These are phyloP conservation scores for Blastobotrys indianensis DNA, from an alignment of 1,139 yeast genomes.

Conservation along the genomic window DNA sequence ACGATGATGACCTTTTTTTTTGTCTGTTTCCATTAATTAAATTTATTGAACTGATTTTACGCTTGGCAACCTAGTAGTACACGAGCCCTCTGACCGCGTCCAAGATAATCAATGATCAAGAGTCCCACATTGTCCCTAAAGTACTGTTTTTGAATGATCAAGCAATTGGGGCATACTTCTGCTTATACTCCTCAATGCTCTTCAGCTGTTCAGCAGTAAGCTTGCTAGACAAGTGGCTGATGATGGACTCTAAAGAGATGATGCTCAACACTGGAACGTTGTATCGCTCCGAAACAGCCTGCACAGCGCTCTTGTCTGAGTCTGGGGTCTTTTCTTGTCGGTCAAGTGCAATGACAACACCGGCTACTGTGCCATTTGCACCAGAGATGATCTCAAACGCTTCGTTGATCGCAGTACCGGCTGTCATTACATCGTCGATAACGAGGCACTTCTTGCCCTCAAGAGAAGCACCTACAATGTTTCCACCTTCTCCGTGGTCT, in stretches of 20 bases:
- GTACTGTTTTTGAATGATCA: background rate
- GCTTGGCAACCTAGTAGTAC: background rate
- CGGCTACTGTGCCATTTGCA: slow-evolving; percentile 72
- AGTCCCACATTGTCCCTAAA: background rate
- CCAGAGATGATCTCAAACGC: slow-evolving; percentile 73
- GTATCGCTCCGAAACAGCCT: slow-evolving; percentile 64
- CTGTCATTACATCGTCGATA: slow-evolving; percentile 96
- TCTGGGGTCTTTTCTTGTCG: slow-evolving; percentile 85
- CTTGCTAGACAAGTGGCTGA: slow-evolving; percentile 50
- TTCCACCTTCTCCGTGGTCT: slow-evolving; percentile 98
- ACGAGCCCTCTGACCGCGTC: no score
- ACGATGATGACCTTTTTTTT: background rate
- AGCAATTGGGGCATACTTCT: slow-evolving; percentile 24
- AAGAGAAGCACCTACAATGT: slow-evolving; percentile 78
- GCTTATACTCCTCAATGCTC: slow-evolving; percentile 33
- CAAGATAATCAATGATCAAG: no score
- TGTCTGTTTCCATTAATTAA: background rate
- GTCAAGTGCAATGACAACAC: slow-evolving; percentile 85
- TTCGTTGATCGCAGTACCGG: slow-evolving; percentile 96
- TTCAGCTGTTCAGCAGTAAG: slow-evolving; percentile 38
- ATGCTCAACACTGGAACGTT: slow-evolving; percentile 80
- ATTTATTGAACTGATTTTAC: background rate
- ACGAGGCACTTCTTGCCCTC: slow-evolving; percentile 68
- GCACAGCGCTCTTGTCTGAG: slow-evolving; percentile 69
- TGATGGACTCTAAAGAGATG: slow-evolving; percentile 69